A percentile compares a stretch with the other conserved stretches of the same genome.
phyloP scores from a whole-genome alignment of 2,329 filamentous ascomycete species.

The Colletotrichum tropicale region DNA sequence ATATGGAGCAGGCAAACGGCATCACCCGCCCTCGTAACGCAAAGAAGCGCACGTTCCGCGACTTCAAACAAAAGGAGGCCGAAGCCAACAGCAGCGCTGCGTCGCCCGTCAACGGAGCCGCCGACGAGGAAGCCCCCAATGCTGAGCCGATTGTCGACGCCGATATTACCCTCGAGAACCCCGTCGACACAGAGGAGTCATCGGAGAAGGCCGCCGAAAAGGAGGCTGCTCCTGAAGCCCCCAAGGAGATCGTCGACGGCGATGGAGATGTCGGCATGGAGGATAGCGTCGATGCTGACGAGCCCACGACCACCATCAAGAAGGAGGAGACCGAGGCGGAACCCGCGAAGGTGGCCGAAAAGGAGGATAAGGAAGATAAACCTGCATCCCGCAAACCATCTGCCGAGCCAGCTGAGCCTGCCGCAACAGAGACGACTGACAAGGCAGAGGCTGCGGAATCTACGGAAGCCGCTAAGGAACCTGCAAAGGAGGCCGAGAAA shows the following conservation, averaged over 20 bases:
- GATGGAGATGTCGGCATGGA: slow-evolving; percentile 60
- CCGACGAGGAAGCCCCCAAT: slow-evolving; percentile 31
- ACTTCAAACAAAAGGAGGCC: slow-evolving; percentile 50
- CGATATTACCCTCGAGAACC: slow-evolving; percentile 34
- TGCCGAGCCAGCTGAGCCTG: slow-evolving; percentile 21
- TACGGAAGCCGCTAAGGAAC: not conserved
- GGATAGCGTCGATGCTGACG: slow-evolving; percentile 35
- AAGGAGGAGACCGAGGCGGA: slow-evolving; percentile 41
- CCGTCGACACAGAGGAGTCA: slow-evolving; percentile 28
- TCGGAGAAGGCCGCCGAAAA: slow-evolving; percentile 6
- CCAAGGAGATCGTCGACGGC: slow-evolving; percentile 40
- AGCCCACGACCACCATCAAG: slow-evolving; percentile 38
- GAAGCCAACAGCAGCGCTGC: slow-evolving; percentile 41
- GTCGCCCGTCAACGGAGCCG: slow-evolving; percentile 39
- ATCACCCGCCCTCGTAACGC: slow-evolving; percentile 57
- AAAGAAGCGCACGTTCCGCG: slow-evolving; percentile 55
- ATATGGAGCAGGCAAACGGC: slow-evolving; percentile 75
- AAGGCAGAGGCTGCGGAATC: not conserved
- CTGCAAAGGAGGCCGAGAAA: slow-evolving; percentile 20
- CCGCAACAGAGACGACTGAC: slow-evolving; percentile 14
- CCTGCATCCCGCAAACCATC: slow-evolving; percentile 9
- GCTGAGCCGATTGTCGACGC: slow-evolving; percentile 25
- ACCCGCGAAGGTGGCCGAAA: slow-evolving; percentile 31
- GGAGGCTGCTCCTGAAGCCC: not conserved
- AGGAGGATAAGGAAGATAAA: slow-evolving; percentile 25